Conservation (phyloP, 2,329 filamentous ascomycete genomes). For the Salinomyces thailandicus region DNA sequence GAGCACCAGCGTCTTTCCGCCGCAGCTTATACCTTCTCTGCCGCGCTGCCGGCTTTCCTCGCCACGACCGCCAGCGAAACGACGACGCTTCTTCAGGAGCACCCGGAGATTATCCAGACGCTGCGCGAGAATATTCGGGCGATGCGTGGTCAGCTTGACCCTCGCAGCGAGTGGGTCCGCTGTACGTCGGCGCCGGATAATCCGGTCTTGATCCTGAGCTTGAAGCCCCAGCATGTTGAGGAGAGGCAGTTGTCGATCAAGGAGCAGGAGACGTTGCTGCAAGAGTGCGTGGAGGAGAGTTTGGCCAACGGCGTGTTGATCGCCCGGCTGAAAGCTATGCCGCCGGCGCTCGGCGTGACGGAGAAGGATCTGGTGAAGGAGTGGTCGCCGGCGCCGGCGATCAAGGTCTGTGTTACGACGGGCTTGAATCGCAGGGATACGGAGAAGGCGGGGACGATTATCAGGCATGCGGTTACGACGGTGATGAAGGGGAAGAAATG, state of each 20-base stretch:
- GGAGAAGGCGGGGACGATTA: slow-evolving; percentile 80
- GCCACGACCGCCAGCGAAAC: slow-evolving; percentile 95
- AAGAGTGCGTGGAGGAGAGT: slow-evolving; percentile 90
- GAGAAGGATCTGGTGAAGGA: slow-evolving; percentile 52
- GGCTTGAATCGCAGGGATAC: slow-evolving; percentile 88
- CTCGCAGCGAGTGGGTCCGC: slow-evolving; percentile 82
- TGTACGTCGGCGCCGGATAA: slow-evolving; percentile 77
- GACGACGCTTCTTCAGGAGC: slow-evolving; percentile 72
- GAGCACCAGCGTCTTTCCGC: slow-evolving; percentile 93
- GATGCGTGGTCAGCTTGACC: slow-evolving; percentile 80
- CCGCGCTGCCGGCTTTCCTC: slow-evolving; percentile 82
- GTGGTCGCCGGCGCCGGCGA: slow-evolving; percentile 63
- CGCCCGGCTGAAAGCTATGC: slow-evolving; percentile 71
- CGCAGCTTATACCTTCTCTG: slow-evolving; percentile 88
- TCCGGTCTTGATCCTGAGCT: slow-evolving; percentile 69
- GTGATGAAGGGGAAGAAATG: slow-evolving; percentile 52
- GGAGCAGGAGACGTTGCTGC: slow-evolving; percentile 75
- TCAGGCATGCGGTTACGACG: slow-evolving; percentile 89
- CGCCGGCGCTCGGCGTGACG: slow-evolving; percentile 46
- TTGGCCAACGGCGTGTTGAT: slow-evolving; percentile 83
- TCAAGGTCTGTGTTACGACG: slow-evolving; percentile 85
- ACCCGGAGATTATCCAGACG: slow-evolving; percentile 67
- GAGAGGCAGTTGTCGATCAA: slow-evolving; percentile 54
- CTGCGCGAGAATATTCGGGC: slow-evolving; percentile 78
- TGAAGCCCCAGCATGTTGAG: slow-evolving; percentile 74